Conservation (phyloP, 257 asterid genomes). For the Nemophila menziesii region DNA sequence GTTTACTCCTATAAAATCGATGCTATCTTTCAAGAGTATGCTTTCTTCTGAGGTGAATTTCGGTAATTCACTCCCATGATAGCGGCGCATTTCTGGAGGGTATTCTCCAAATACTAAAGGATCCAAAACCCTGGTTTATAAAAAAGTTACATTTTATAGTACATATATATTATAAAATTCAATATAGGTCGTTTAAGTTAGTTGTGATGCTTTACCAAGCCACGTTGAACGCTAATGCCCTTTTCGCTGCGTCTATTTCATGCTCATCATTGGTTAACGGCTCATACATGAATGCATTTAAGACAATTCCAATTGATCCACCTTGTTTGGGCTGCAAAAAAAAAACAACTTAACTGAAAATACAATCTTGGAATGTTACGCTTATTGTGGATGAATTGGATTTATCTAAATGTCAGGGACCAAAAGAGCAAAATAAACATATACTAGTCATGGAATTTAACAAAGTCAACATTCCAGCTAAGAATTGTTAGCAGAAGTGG, state of each 20-base stretch:
- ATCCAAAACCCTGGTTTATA: slow-evolving; percentile 41
- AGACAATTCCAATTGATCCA: slow-evolving; percentile 39
- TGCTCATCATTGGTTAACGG: slow-evolving; percentile 31
- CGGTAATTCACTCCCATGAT: slow-evolving; percentile 38
- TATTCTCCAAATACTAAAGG: slow-evolving; percentile 66
- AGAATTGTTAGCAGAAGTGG: too few species aligned
- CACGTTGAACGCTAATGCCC: slow-evolving; percentile 41
- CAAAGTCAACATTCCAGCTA: too few species aligned
- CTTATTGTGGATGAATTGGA: too few species aligned
- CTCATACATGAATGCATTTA: slow-evolving; percentile 37
- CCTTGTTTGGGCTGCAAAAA: slow-evolving; percentile 31
- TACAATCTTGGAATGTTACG: too few species aligned
- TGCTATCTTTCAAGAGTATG: slow-evolving; percentile 33
- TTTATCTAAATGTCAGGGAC: too few species aligned
- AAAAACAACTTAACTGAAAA: not conserved
- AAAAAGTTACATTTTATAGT: not conserved
- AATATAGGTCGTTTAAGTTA: not conserved
- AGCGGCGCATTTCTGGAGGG: slow-evolving; percentile 58
- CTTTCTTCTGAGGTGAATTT: slow-evolving; percentile 46
- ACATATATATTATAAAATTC: too few species aligned
- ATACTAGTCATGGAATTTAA: too few species aligned
- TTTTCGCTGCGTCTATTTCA: slow-evolving; percentile 41
- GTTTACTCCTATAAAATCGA: slow-evolving; percentile 75
- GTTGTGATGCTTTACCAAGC: slow-evolving; percentile 39
- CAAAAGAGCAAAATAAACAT: too few species aligned